Evolutionary conservation across 768 basidiomycete genomes (phyloP).

Genomic region (Phaeolepiota aurea): DNA sequence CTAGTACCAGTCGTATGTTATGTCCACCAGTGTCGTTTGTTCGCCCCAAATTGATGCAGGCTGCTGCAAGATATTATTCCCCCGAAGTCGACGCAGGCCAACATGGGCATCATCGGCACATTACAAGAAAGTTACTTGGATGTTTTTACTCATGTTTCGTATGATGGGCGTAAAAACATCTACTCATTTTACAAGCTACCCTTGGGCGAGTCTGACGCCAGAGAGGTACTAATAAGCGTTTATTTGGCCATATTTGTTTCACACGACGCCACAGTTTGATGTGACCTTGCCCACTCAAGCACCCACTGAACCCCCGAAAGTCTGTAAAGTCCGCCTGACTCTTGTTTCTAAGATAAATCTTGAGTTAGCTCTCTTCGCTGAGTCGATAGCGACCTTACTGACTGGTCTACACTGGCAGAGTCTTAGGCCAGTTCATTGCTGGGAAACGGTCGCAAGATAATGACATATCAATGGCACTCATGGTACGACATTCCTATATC

Average conservation of each 20-base stretch:
- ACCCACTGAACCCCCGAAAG: constrained; percentile 42
- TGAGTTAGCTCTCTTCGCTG: constrained; percentile 14
- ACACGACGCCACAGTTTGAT: too few relatives aligned
- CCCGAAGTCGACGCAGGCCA: constrained; percentile 63
- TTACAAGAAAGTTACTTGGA: constrained; percentile 42
- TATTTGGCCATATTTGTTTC: too few relatives aligned
- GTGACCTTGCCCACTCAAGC: too few relatives aligned
- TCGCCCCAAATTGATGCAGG: constrained; percentile 54
- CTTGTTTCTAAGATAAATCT: constrained; percentile 38
- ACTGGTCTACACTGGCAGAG: constrained; percentile 21
- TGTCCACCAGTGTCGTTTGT: constrained; percentile 25
- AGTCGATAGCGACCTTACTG: neutral
- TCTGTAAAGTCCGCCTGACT: constrained; percentile 58
- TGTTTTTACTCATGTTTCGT: too few relatives aligned
- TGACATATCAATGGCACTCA: constrained; percentile 49
- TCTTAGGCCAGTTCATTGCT: constrained; percentile 43
- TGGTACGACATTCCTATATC: constrained; percentile 29
- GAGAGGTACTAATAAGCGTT: too few relatives aligned
- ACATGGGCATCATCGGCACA: constrained; percentile 47
- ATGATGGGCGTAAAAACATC: too few relatives aligned
- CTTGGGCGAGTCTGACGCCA: too few relatives aligned
- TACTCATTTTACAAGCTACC: too few relatives aligned
- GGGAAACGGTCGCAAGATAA: constrained; percentile 60
- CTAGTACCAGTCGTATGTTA: constrained; percentile 34
- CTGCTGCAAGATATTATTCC: constrained; percentile 66